Evolutionary conservation across 1,139 yeast species (phyloP).

Genomic region (Candida sanyaensis): DNA sequence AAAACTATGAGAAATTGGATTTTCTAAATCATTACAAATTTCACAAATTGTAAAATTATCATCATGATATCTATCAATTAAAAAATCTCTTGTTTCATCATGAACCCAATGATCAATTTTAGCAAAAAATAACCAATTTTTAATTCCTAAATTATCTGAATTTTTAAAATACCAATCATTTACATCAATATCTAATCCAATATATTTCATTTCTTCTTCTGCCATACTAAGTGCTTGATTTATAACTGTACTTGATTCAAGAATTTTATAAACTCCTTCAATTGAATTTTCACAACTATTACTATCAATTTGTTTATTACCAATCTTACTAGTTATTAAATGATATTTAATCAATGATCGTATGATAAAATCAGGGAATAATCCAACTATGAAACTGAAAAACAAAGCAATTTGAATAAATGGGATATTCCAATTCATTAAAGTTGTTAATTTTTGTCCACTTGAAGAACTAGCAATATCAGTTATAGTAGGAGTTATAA

Average conservation of each 20-base stretch:
- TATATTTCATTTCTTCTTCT: slow-evolving; percentile 54
- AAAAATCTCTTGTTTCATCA: slow-evolving; percentile 44
- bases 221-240: slow-evolving; percentile 59
- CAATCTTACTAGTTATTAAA: slow-evolving; percentile 2
- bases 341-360: slow-evolving; percentile 7
- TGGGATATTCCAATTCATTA: slow-evolving; percentile 34
- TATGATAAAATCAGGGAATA: slow-evolving; percentile 20
- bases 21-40: slow-evolving; percentile 26
- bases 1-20: slow-evolving; percentile 54
- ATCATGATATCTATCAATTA: slow-evolving; percentile 38
- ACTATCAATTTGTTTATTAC: neutral
- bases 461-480: slow-evolving; percentile 55
- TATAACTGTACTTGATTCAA: slow-evolving; percentile 41
- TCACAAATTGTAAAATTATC: slow-evolving; percentile 26
- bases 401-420: slow-evolving; percentile 26
- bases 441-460: slow-evolving; percentile 40
- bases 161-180: slow-evolving; percentile 52
- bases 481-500: slow-evolving; percentile 64
- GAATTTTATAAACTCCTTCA: slow-evolving; percentile 44
- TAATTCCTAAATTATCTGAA: slow-evolving; percentile 9
- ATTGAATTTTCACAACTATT: slow-evolving; percentile 38
- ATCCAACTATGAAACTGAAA: slow-evolving; percentile 18
- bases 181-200: slow-evolving; percentile 40
- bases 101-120: slow-evolving; percentile 63
- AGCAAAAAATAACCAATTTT: slow-evolving; percentile 60